phyloP scores from a whole-genome alignment of 2,329 filamentous ascomycete species.

The Pestalotiopsis sp. region DNA sequence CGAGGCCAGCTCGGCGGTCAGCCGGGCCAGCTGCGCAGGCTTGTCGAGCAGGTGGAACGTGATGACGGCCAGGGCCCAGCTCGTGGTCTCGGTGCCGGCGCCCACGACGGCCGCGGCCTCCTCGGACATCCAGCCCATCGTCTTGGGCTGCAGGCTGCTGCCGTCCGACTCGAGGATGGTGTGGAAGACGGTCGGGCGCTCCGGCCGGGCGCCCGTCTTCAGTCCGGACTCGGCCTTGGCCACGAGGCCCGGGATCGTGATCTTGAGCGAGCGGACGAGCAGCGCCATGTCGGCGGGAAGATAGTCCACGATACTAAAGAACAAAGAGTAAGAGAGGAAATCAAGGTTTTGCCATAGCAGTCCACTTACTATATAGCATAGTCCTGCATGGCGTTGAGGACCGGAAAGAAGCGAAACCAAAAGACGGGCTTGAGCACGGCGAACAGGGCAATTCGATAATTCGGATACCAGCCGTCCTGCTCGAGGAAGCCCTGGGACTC shows the following conservation, averaged over 20 bases:
- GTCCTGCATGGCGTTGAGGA: not conserved
- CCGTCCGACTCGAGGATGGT: conserved; percentile 19
- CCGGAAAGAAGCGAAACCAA: conserved; percentile 2
- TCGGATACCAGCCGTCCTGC: conserved; percentile 25
- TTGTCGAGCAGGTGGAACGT: conserved; percentile 26
- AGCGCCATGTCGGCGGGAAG: conserved; percentile 17
- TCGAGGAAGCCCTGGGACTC: conserved; percentile 23
- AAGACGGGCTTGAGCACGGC: conserved; percentile 5
- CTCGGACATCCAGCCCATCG: conserved; percentile 17
- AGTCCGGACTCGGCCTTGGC: conserved; percentile 17
- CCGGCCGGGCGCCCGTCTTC: conserved; percentile 17
- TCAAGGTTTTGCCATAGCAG: not conserved
- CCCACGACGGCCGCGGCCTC: conserved; percentile 21
- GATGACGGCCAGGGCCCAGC: conserved; percentile 24
- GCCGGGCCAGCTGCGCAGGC: conserved; percentile 19
- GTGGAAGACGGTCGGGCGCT: conserved; percentile 18
- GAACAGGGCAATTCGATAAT: conserved; percentile 12
- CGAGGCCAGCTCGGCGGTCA: conserved; percentile 24
- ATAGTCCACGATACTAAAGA: conserved; percentile 12
- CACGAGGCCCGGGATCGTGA: conserved; percentile 17
- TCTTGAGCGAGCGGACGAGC: conserved; percentile 17
- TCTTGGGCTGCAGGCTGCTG: conserved; percentile 12
- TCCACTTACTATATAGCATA: not conserved
- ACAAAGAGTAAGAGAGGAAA: too few relatives aligned
- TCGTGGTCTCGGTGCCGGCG: conserved; percentile 22